Percentiles rank a stretch among this genome's conserved stretches.
phyloP scores from a whole-genome alignment of 306 rosid genomes.

The Senna siamea region DNA sequence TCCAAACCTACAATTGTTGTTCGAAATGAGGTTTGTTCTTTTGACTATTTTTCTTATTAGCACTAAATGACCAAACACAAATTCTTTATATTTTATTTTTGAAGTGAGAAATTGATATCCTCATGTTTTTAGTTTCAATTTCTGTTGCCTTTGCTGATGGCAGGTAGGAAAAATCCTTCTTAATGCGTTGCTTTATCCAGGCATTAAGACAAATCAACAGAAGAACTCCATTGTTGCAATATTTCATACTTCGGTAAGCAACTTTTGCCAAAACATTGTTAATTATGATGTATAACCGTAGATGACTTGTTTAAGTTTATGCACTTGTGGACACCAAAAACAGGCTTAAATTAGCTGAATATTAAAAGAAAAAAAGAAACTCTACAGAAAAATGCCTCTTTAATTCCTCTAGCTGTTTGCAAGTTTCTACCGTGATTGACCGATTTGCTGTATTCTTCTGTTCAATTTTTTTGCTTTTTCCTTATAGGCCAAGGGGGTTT shows the following conservation, averaged over 20 bases:
- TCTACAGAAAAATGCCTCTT: not conserved
- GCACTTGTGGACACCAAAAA: constrained; percentile 6
- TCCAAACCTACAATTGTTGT: constrained; percentile 91
- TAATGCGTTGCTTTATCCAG: constrained; percentile 87
- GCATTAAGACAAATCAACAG: constrained; percentile 86
- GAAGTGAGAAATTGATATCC: not conserved
- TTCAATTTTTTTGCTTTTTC: not conserved
- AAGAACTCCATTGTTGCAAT: constrained; percentile 95
- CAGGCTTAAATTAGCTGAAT: constrained; percentile 3
- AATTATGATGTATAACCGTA: constrained; percentile 4
- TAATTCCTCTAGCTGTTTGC: not conserved
- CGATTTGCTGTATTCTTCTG: not conserved
- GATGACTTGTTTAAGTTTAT: not conserved
- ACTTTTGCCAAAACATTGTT: constrained; percentile 2
- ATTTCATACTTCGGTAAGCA: constrained; percentile 86
- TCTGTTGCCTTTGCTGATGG: constrained; percentile 38
- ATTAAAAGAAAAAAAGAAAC: not conserved
- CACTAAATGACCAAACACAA: constrained; percentile 2
- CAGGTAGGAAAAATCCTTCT: constrained; percentile 95
- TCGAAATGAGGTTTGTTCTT: constrained; percentile 82
- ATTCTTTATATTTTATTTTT: not conserved
- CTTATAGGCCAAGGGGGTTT: not conserved
- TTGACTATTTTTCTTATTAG: not conserved
- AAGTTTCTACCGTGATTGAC: constrained; percentile 4
- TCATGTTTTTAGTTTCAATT: constrained; percentile 32